Conservation (phyloP, 2,329 filamentous ascomycete genomes). For the Beauveria australis region DNA sequence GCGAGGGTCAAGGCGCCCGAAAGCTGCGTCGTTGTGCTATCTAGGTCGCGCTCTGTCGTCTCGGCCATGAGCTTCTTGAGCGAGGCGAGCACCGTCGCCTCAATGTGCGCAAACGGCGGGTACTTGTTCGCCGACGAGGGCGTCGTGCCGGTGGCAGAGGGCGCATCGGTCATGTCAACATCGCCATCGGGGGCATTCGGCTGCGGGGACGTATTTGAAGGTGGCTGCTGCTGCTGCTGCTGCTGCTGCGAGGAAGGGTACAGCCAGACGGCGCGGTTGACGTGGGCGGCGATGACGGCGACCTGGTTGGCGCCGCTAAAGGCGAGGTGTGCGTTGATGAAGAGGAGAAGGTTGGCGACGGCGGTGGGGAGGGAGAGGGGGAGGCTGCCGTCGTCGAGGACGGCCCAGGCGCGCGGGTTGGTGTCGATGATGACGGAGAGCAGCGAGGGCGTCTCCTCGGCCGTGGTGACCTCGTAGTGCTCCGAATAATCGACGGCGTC, state of each 20-base stretch:
- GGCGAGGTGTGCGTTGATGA: slow-evolving; percentile 92
- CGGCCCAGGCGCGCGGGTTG: slow-evolving; percentile 88
- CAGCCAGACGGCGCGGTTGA: slow-evolving; percentile 78
- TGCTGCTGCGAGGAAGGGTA: slow-evolving; percentile 54
- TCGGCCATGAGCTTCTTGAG: slow-evolving; percentile 63
- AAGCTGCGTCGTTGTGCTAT: slow-evolving; percentile 75
- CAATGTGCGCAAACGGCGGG: slow-evolving; percentile 80
- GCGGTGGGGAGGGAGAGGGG: slow-evolving; percentile 78
- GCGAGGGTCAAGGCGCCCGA: slow-evolving; percentile 87
- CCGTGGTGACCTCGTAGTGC: slow-evolving; percentile 49
- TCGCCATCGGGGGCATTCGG: slow-evolving; percentile 32
- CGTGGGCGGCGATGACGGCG: slow-evolving; percentile 83
- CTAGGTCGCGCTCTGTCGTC: slow-evolving; percentile 58
- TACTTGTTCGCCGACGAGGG: slow-evolving; percentile 72
- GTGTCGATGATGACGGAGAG: slow-evolving; percentile 90
- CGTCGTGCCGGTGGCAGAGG: slow-evolving; percentile 23
- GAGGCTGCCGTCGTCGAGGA: slow-evolving; percentile 58
- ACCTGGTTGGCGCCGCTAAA: slow-evolving; percentile 92
- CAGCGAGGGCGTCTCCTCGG: slow-evolving; percentile 64
- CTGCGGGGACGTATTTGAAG: slow-evolving; percentile 2
- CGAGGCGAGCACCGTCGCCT: slow-evolving; percentile 68
- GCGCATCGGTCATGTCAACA: slow-evolving; percentile 47
- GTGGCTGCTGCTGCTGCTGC: background rate
- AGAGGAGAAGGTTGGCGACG: slow-evolving; percentile 83
- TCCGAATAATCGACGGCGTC: slow-evolving; percentile 48